Base-by-base conservation (phyloP, 176 grass and related monocot species). In the Phoenix dactylifera region DNA sequence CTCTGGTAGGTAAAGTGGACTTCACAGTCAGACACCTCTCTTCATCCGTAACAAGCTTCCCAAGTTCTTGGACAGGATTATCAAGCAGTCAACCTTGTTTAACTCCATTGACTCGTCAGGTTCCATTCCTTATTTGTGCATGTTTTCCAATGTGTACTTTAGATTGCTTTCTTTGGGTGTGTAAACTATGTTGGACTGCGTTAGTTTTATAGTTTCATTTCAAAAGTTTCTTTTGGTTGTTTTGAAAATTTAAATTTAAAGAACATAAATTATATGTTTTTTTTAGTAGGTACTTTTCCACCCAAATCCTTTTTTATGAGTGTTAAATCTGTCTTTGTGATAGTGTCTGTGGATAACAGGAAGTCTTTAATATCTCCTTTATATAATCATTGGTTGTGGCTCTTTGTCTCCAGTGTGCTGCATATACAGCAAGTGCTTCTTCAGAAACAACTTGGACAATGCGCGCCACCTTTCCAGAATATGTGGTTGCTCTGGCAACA, bases 11-110 rank as follows among this genome's bases (percentile, higher is more conserved):
- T 24, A 92, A 93, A 72, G 94, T 98, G 69, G 94, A 98, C 64
- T 98, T 98, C 70, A 98, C 94, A 64, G 94, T 98, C 26, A 88
- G 88, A 68, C 94, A 98, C 57, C 88, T 98, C 62, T 89, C 94
- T 61, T 89, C 94, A 51, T 71, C 88, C 2, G 94, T 80, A 16
- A 6, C 77, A 63, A 10, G 56, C n/a, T 98, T 98, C 62, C 85
- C 88, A 60, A 83, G 4, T 68, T 84, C 86, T 49, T 98, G 83
- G 64, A 55, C 66, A 52, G 67, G 56, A 74, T 89, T 98, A 74
- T 79, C 85, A 57, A 89, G 73, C 16, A 64, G 54, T 32, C 94
- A 89, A 85, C 94, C 94, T 83, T 98, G 94, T 49, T 69, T 89
- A 7, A 60, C 28, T 56, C 29, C 76, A 55, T 56, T 74, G 22